Evolutionary conservation across 2,329 filamentous ascomycete species (phyloP), one percentile per base, ranked within the genome.

Genomic region (Pseudogymnoascus sp.): DNA sequence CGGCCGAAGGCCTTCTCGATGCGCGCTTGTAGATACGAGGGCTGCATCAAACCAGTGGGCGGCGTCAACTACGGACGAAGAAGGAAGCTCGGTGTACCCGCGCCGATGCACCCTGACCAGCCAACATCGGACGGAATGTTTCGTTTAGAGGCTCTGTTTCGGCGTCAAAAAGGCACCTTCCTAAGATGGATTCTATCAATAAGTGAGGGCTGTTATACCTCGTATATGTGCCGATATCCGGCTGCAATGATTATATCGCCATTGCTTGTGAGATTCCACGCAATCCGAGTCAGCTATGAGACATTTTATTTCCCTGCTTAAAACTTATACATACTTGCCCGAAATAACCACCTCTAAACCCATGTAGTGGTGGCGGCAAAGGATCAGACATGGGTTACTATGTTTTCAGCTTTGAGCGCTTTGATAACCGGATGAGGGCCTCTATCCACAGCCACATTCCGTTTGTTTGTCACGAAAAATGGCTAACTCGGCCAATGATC

Each of bases 1-100:
- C n/a, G 14, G 46, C 46, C 26, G 46, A 31, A 16, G n/a, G 8
- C 11, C 4, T 53, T 16, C 8, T 16, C 2, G 46, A 53, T 53
- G 46, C 24, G 46, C 46, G n/a, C 46, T 11, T 53, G 46, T 31
- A n/a, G 46, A 53, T 31, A 53, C 8, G 24, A 11, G 11, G 14
- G 46, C 14, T 53, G 46, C 46, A 53, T 31, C 24, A 12, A 6
- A 53, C 26, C 31, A 31, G 11, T 31, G 14, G 26, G 14, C 26
- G 46, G 26, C 26, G 26, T 16, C 46, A 31, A 53, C 46, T 53
- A 53, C 46, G 14, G 46, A 53, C 14, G 46, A 53, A 53, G 46
- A 31, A 53, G 46, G 46, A 53, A 53, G 46, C 46, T 53, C 46
- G 46, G 26, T 53, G 46, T 53, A 16, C 46, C 46, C 26, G 46